phyloP scores from a whole-genome alignment of 192 early-diverging fungal species.

The Linnemannia schmuckeri region DNA sequence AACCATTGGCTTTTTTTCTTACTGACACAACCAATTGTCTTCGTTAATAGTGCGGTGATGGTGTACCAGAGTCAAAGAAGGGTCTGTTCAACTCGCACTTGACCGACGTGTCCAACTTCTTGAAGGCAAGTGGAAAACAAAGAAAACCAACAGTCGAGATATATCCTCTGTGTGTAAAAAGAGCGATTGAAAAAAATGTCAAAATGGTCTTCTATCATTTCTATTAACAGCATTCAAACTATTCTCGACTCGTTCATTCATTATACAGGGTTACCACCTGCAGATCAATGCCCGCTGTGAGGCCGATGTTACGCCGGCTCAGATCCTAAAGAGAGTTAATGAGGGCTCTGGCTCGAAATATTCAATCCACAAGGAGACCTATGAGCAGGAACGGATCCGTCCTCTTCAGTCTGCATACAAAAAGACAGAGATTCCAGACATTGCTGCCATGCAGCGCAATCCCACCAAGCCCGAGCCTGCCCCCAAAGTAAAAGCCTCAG shows the following conservation, averaged over 20 bases:
- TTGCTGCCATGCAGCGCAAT: conserved; percentile 60
- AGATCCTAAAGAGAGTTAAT: conserved; percentile 88
- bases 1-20: background rate
- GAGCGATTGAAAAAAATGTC: background rate
- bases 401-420: conserved; percentile 68
- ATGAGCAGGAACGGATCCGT: conserved; percentile 35
- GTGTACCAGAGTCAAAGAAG: conserved; percentile 90
- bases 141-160: background rate
- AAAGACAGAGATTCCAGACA: conserved; percentile 68
- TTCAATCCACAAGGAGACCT: conserved; percentile 74
- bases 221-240: background rate
- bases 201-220: background rate
- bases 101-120: conserved; percentile 81
- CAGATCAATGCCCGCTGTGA: conserved; percentile 87
- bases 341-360: conserved; percentile 92
- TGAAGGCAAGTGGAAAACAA: conserved; percentile 67
- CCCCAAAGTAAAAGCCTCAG: conserved; percentile 24
- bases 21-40: background rate
- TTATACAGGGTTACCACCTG: conserved; percentile 79
- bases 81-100: conserved; percentile 86
- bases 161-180: background rate
- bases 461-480: conserved; percentile 55
- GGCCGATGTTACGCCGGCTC: conserved; percentile 79
- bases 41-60: conserved; percentile 83
- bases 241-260: conserved; percentile 4